Evolutionary conservation across 768 basidiomycete genomes (phyloP), one percentile per base, ranked within the genome.

Genomic region (Kwoniella botswanensis): DNA sequence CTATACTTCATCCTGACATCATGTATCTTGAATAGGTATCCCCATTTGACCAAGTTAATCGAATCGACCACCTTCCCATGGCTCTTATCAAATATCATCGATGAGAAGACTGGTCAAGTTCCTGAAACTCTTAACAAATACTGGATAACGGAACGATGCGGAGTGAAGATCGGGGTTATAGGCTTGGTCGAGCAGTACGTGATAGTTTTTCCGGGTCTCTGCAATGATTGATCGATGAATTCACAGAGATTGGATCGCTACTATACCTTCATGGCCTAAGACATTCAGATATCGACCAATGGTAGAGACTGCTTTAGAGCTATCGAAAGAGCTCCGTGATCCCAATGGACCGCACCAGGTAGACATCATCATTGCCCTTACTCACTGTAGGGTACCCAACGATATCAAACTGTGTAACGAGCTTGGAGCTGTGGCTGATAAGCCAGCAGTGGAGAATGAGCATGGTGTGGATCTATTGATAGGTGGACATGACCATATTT

Each of bases 381-480:
- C 93, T 1, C 94, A 97, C 81, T 88, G 89, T 54, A 86, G 94
- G 89, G 90, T 84, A 17, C 76, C 79, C 4, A 84, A 84, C 73
- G 83, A 84, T 63, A 79, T 84, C 41, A 67, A 62, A 24, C 76
- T 83, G 1, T 82, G 81, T 4, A 81, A 80, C 42, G 77, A 81
- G 56, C 66, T 82, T 0, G 81, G 80, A n/a, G 82, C 83, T 0
- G 77, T 83, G 24, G 62, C 56, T 13, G 67, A 62, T 3, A 52
- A 55, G 18, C 90, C 90, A 77, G 74, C 67, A 1, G 86, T 91
- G 53, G 84, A 84, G 21, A 81, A 83, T 54, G 79, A 85, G 57
- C 93, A 96, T 72, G 94, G 94, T 6, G 90, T 90, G 2, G 94
- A 95, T 78, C 83, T 94, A 26, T 82, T 95, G 52, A 87, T 95